phyloP scores from a whole-genome alignment of 495 filamentous ascomycete genomes.

The Xylaria venustula region DNA sequence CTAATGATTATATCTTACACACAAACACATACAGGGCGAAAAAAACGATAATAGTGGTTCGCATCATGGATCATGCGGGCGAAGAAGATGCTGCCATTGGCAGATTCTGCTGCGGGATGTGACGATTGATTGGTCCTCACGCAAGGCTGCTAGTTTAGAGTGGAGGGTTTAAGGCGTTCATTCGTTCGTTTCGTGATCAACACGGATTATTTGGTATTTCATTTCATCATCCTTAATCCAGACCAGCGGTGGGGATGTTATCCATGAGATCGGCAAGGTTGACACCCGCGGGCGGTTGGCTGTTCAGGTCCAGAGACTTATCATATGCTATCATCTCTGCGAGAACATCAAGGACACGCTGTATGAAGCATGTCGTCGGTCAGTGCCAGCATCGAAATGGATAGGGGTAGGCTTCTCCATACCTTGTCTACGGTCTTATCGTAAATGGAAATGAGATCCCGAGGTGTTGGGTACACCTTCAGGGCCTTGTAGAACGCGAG shows the following conservation, averaged over 20 bases:
- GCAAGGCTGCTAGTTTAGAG: slow-evolving; percentile 17
- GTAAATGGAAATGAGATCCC: slow-evolving; percentile 91
- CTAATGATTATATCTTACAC: slow-evolving; percentile 19
- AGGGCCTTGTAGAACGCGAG: slow-evolving; percentile 95
- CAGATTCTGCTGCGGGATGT: not conserved
- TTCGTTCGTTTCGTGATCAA: not conserved
- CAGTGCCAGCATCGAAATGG: slow-evolving; percentile 6
- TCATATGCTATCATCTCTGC: slow-evolving; percentile 98
- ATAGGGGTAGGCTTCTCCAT: slow-evolving; percentile 14
- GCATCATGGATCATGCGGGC: slow-evolving; percentile 8
- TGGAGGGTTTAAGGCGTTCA: slow-evolving; percentile 18
- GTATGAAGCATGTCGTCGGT: slow-evolving; percentile 8
- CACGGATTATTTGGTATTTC: slow-evolving; percentile 1
- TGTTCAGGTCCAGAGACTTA: slow-evolving; percentile 61
- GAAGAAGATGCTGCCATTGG: not conserved
- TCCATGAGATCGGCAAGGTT: slow-evolving; percentile 30
- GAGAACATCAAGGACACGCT: slow-evolving; percentile 90
- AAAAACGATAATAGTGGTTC: not conserved
- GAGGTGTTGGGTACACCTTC: slow-evolving; percentile 94
- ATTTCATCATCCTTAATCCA: slow-evolving; percentile 38
- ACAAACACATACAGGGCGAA: slow-evolving; percentile 16
- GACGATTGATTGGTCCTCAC: not conserved
- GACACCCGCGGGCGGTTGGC: slow-evolving; percentile 16
- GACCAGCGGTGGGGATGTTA: slow-evolving; percentile 39
- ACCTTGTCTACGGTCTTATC: slow-evolving; percentile 96